These are phyloP conservation scores for Ganoderma lingzhi DNA, from an alignment of 1,284 basidiomycete genomes.

Conservation along the genomic window DNA sequence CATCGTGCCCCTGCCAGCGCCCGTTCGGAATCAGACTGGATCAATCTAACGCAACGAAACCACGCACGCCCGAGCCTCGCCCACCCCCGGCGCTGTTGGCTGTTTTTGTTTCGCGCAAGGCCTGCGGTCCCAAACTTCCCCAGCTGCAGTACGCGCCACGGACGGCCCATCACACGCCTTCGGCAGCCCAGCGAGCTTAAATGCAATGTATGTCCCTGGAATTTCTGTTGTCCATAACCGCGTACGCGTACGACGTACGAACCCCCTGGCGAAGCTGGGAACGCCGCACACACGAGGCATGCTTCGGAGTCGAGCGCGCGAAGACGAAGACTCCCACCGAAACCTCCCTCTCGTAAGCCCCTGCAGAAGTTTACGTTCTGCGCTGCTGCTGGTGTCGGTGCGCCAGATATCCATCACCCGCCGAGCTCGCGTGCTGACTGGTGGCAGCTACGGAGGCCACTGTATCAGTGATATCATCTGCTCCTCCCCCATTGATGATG, in stretches of 20 bases:
- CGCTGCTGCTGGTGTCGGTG: background rate
- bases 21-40: slow-evolving; percentile 5
- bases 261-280: background rate
- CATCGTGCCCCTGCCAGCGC: background rate
- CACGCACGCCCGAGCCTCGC: background rate
- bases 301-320: background rate
- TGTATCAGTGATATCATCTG: background rate
- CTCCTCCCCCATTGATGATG: slow-evolving; percentile 1
- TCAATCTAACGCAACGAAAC: background rate
- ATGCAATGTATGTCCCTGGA: background rate
- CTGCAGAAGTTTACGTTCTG: background rate
- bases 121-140: background rate
- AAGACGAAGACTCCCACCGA: background rate
- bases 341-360: background rate
- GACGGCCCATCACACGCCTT: background rate
- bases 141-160: too few relatives aligned
- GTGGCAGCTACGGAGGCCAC: background rate
- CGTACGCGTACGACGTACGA: background rate
- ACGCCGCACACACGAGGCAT: background rate
- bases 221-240: background rate
- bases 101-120: background rate
- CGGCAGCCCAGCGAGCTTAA: background rate
- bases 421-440: background rate
- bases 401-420: background rate
- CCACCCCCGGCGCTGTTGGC: background rate